phyloP scores from a whole-genome alignment of 306 rosid genomes.

The Cicer bijugum region DNA sequence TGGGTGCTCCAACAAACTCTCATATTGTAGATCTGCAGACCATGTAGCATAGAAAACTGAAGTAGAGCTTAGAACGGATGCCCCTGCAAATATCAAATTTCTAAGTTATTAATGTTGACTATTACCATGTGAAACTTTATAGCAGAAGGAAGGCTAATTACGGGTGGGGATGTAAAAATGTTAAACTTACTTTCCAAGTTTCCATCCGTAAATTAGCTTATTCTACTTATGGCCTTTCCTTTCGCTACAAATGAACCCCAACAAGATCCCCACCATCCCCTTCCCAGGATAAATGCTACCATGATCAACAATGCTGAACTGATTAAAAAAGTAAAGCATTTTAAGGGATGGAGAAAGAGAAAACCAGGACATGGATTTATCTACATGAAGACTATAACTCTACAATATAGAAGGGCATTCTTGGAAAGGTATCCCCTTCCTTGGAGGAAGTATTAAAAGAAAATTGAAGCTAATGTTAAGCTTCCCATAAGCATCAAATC shows the following conservation, averaged over 20 bases:
- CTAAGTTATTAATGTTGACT: neutral
- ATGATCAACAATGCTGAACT: neutral
- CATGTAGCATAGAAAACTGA: conserved; percentile 38
- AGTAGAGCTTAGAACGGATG: conserved; percentile 34
- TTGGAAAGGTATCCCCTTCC: conserved; percentile 19
- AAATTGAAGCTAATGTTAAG: neutral
- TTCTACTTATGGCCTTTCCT: neutral
- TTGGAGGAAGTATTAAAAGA: neutral
- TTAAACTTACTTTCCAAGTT: conserved; percentile 24
- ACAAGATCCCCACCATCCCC: neutral
- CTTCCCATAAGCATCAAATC: neutral
- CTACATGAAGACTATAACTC: neutral
- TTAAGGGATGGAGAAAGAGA: neutral
- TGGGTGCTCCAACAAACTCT: conserved; percentile 25
- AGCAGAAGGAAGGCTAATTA: neutral
- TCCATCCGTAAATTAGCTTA: conserved; percentile 16
- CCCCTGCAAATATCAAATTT: conserved; percentile 46
- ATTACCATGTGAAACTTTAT: conserved; percentile 2
- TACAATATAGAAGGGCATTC: neutral
- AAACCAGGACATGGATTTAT: neutral
- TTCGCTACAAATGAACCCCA: conserved; percentile 10
- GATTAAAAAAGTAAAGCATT: neutral
- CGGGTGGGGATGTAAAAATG: neutral
- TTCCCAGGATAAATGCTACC: neutral
- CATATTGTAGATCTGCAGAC: conserved; percentile 33